Percentiles rank a stretch among this genome's conserved stretches.
phyloP scores from a whole-genome alignment of 31 red algal genomes.

The Porphyra umbilicalis region DNA sequence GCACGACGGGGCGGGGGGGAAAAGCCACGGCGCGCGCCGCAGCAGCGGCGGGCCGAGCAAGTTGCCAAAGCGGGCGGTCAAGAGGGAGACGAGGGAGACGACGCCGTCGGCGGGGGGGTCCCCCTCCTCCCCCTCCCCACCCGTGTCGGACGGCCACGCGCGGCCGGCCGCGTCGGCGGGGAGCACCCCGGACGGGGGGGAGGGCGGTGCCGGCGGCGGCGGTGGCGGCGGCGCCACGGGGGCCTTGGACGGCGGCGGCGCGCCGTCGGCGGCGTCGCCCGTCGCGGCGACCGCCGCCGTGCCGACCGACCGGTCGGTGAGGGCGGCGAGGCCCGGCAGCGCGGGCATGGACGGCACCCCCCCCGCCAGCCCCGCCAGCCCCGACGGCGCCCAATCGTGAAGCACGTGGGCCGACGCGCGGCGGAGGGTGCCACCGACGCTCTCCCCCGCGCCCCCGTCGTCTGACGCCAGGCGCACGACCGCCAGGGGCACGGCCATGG shows the following conservation, averaged over 20 bases:
- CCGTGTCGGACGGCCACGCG: not conserved
- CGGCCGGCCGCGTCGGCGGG: not conserved
- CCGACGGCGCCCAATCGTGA: not conserved
- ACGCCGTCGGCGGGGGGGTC: not conserved
- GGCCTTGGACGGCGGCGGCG: not conserved
- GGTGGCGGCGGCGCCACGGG: not conserved
- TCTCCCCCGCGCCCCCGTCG: not conserved
- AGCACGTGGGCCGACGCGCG: not conserved
- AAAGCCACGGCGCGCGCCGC: not conserved
- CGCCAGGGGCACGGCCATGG: not conserved
- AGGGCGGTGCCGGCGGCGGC: too few species aligned
- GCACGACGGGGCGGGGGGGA: not conserved
- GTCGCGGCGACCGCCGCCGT: not conserved
- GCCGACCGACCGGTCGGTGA: not conserved
- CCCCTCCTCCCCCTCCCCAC: not conserved
- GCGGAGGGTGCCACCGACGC: not conserved
- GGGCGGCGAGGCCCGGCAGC: not conserved
- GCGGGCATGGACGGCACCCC: not conserved
- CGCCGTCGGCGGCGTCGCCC: not conserved
- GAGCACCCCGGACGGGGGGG: too few species aligned
- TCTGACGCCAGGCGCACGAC: not conserved
- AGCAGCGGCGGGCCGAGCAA: not conserved
- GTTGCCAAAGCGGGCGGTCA: not conserved
- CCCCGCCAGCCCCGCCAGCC: not conserved
- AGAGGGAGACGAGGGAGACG: not conserved